Percentiles rank a stretch among this genome's conserved stretches.
Conservation (phyloP, 345 rosid species). For the Geranium rotundifolium region DNA sequence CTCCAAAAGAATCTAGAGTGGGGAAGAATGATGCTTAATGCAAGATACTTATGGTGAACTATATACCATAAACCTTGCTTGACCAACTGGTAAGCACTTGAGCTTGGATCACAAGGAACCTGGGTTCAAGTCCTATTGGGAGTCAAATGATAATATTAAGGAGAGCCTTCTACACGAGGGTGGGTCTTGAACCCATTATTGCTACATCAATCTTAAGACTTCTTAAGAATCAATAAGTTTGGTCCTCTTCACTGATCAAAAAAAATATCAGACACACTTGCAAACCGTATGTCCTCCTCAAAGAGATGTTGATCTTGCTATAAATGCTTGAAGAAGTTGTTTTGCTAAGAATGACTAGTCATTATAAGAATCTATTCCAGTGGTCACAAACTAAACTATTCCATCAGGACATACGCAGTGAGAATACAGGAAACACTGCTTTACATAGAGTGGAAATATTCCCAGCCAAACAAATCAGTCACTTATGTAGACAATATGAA, state of each 20-base stretch:
- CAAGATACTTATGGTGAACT: background rate
- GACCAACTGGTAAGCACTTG: background rate
- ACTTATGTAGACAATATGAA: background rate
- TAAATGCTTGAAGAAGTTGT: background rate
- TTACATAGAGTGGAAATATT: background rate
- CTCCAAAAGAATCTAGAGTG: background rate
- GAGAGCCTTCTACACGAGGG: too few species aligned
- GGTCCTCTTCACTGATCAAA: too few species aligned
- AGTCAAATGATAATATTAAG: too few species aligned
- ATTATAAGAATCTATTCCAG: background rate
- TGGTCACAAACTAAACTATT: background rate
- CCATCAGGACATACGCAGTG: background rate
- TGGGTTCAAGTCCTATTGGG: too few species aligned
- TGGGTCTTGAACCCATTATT: too few species aligned
- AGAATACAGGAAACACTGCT: background rate
- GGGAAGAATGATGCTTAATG: too few species aligned
- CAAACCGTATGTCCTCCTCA: too few species aligned
- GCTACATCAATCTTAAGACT: too few species aligned
- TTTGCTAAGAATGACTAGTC: background rate
- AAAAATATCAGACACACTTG: background rate
- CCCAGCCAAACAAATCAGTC: background rate
- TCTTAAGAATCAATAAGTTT: too few species aligned
- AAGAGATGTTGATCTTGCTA: background rate
- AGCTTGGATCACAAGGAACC: too few species aligned
- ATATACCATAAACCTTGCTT: background rate